A percentile compares a stretch with the other conserved stretches of the same genome.
Evolutionary conservation across 1,284 basidiomycete species (phyloP).

Genomic region (Melampsora larici-populina): DNA sequence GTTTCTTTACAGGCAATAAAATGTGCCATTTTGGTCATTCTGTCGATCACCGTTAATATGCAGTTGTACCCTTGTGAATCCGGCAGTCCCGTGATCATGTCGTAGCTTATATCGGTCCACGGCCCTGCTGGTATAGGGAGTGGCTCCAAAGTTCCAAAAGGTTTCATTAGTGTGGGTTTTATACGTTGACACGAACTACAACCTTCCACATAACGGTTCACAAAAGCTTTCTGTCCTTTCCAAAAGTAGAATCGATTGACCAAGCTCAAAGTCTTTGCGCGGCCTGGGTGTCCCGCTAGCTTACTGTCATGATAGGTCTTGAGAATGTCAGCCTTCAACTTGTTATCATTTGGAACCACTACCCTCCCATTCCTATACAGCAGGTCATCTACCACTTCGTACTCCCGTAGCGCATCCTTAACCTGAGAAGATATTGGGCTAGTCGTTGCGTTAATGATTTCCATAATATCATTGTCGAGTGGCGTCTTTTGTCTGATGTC

Average conservation of each 20-base stretch:
- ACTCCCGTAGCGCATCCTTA: neutral
- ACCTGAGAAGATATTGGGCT: neutral
- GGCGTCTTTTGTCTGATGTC: neutral
- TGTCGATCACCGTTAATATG: neutral
- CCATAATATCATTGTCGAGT: neutral
- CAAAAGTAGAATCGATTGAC: neutral
- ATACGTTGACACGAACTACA: conserved; percentile 1
- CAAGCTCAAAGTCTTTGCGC: neutral
- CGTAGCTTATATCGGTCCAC: no score
- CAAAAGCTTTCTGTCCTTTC: no score
- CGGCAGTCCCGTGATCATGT: conserved; percentile 9
- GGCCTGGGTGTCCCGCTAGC: neutral
- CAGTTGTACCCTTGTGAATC: neutral
- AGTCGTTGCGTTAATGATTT: neutral
- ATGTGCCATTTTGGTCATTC: conserved; percentile 2
- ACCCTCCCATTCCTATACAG: neutral
- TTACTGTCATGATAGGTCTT: neutral
- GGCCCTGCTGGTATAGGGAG: no score
- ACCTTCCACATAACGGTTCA: neutral
- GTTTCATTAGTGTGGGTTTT: neutral
- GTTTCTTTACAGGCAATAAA: neutral
- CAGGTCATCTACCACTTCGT: neutral
- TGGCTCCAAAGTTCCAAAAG: neutral
- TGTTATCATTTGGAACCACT: neutral
- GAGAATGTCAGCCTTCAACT: neutral